phyloP scores from a whole-genome alignment of 2,329 filamentous ascomycete genomes.

The Aspergillus tamarii region DNA sequence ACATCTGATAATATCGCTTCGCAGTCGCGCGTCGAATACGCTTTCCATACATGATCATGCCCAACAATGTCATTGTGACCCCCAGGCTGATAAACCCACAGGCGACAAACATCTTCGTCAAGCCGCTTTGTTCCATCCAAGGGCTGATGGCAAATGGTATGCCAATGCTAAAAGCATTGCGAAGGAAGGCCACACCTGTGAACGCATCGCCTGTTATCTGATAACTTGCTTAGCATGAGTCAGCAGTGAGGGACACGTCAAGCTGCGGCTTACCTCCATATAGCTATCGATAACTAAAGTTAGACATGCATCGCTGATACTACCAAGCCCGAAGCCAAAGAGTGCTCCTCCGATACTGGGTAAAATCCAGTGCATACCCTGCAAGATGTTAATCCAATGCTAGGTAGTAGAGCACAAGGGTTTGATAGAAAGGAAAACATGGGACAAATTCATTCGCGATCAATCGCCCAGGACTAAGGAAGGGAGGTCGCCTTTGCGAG shows the following conservation, averaged over 20 bases:
- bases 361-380: conserved; percentile 51
- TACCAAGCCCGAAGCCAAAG: conserved; percentile 45
- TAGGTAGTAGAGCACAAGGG: too few species aligned
- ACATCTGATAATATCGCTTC: conserved; percentile 11
- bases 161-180: conserved; percentile 35
- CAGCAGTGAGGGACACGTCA: neutral
- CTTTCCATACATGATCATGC: conserved; percentile 31
- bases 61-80: conserved; percentile 21
- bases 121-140: conserved; percentile 30
- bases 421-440: neutral
- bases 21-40: conserved; percentile 5
- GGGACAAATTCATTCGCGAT: neutral
- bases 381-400: neutral
- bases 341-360: conserved; percentile 42
- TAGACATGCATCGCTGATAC: conserved; percentile 42
- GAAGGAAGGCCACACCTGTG: conserved; percentile 34
- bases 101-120: conserved; percentile 32
- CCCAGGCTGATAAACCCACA: conserved; percentile 31
- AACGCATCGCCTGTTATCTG: conserved; percentile 28
- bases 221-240: neutral
- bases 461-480: neutral
- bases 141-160: conserved; percentile 35
- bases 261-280: conserved; percentile 31
- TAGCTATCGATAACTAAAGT: conserved; percentile 45
- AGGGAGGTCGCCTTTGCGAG: neutral